These are phyloP conservation scores for Pichia membranifaciens DNA, from an alignment of 805 yeast species.

Conservation along the genomic window DNA sequence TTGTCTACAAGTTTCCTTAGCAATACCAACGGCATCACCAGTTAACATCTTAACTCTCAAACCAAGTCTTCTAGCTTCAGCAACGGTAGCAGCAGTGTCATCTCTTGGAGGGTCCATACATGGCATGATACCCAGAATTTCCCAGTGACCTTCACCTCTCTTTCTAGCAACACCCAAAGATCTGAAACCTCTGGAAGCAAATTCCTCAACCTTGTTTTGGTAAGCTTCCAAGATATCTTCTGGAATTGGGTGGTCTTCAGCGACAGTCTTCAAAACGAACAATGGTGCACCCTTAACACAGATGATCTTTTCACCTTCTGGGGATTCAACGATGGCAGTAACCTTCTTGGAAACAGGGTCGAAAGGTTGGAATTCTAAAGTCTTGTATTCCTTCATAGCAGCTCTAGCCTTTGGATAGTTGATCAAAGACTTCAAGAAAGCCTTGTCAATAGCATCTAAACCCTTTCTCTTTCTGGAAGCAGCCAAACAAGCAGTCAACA, in stretches of 20 bases:
- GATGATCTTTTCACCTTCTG: slow-evolving; percentile 89
- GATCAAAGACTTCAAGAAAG: slow-evolving; percentile 87
- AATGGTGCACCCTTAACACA: slow-evolving; percentile 99
- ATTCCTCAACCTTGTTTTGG: slow-evolving; percentile 95
- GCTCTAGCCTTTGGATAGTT: slow-evolving; percentile 87
- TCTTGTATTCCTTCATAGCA: slow-evolving; percentile 90
- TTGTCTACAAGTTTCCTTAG: slow-evolving; percentile 97
- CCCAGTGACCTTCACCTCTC: slow-evolving; percentile 99
- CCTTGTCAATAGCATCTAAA: slow-evolving; percentile 95
- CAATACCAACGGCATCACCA: slow-evolving; percentile 99
- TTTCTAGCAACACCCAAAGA: slow-evolving; percentile 98
- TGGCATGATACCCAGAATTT: slow-evolving; percentile 96
- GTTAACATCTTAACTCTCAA: slow-evolving; percentile 96
- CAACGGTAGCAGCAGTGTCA: slow-evolving; percentile 91
- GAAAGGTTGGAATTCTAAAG: slow-evolving; percentile 92
- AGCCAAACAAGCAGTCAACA: slow-evolving; percentile 97
- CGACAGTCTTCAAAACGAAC: slow-evolving; percentile 93
- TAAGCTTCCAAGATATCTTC: slow-evolving; percentile 91
- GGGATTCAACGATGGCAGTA: slow-evolving; percentile 90
- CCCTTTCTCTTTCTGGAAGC: slow-evolving; percentile 98
- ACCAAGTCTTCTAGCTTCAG: slow-evolving; percentile 88
- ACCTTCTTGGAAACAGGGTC: slow-evolving; percentile 98
- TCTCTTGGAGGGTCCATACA: slow-evolving; percentile 99
- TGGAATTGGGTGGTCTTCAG: slow-evolving; percentile 94
- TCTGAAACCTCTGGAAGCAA: slow-evolving; percentile 97